A percentile compares a stretch with the other conserved stretches of the same genome.
These are phyloP conservation scores for Plantago major DNA, from an alignment of 257 asterid genomes.

Conservation along the genomic window DNA sequence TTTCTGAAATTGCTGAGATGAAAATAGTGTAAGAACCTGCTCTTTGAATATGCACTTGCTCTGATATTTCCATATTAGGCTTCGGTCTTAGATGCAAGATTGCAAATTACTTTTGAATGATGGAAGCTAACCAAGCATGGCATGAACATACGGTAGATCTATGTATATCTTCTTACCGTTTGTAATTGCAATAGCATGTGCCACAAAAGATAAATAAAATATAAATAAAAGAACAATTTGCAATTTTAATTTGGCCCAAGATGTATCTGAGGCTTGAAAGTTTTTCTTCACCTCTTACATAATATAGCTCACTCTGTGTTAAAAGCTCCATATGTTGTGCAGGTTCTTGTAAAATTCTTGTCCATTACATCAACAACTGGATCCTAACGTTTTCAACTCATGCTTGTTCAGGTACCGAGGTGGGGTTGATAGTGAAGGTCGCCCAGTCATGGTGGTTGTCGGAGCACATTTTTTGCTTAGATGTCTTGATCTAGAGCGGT, in stretches of 20 bases:
- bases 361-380: too few relatives aligned
- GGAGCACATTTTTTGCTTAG: slow-evolving; percentile 95
- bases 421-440: slow-evolving; percentile 90
- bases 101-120: not conserved
- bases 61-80: not conserved
- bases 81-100: not conserved
- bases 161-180: too few relatives aligned
- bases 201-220: too few relatives aligned
- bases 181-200: too few relatives aligned
- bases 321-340: too few relatives aligned
- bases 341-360: too few relatives aligned
- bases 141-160: too few relatives aligned
- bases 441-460: slow-evolving; percentile 88
- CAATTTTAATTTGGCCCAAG: too few relatives aligned
- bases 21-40: slow-evolving; percentile 71
- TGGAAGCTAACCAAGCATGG: not conserved
- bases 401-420: slow-evolving; percentile 69
- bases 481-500: slow-evolving; percentile 89
- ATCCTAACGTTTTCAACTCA: not conserved
- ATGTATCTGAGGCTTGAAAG: too few relatives aligned
- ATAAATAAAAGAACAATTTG: too few relatives aligned
- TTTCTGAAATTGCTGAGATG: slow-evolving; percentile 92
- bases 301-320: too few relatives aligned
- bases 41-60: slow-evolving; percentile 17
- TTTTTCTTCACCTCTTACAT: too few relatives aligned